Conservation (phyloP, 2,329 filamentous ascomycete genomes). For the Pestalotiopsis sp. region DNA sequence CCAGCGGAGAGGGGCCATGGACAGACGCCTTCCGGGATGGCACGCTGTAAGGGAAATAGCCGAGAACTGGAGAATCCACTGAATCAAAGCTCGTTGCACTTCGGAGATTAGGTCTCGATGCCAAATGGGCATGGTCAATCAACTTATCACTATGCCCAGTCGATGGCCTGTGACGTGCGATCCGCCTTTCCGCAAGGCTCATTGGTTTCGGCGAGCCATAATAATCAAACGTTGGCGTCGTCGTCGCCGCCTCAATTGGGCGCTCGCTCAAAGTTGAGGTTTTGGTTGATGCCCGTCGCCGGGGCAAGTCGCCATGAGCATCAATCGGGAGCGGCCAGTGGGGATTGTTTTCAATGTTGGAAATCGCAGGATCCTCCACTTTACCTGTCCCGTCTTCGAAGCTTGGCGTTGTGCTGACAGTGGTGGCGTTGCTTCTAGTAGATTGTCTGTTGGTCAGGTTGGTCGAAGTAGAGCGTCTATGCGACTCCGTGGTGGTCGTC, state of each 20-base stretch:
- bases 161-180: constrained; percentile 25
- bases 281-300: constrained; percentile 13
- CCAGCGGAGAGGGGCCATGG: constrained; percentile 13
- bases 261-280: not conserved
- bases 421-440: constrained; percentile 20
- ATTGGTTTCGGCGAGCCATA: not conserved
- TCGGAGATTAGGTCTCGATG: constrained; percentile 9
- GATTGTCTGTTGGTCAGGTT: constrained; percentile 18
- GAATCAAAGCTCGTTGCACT: constrained; percentile 7
- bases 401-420: constrained; percentile 12
- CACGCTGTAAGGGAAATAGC: constrained; percentile 22
- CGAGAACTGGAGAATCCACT: constrained; percentile 26
- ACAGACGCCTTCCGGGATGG: constrained; percentile 8
- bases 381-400: not conserved
- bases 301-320: not conserved
- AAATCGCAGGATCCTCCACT: not conserved
- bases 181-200: constrained; percentile 24
- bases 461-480: constrained; percentile 14
- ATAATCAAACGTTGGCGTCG: not conserved
- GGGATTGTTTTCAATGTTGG: not conserved
- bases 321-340: not conserved
- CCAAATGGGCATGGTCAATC: constrained; percentile 21
- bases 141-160: constrained; percentile 24
- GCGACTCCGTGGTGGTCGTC: constrained; percentile 2
- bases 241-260: not conserved